Percentiles rank a stretch among this genome's conserved stretches.
These are phyloP conservation scores for Claviceps fusiformis DNA, from an alignment of 2,329 filamentous ascomycete genomes.

Conservation along the genomic window DNA sequence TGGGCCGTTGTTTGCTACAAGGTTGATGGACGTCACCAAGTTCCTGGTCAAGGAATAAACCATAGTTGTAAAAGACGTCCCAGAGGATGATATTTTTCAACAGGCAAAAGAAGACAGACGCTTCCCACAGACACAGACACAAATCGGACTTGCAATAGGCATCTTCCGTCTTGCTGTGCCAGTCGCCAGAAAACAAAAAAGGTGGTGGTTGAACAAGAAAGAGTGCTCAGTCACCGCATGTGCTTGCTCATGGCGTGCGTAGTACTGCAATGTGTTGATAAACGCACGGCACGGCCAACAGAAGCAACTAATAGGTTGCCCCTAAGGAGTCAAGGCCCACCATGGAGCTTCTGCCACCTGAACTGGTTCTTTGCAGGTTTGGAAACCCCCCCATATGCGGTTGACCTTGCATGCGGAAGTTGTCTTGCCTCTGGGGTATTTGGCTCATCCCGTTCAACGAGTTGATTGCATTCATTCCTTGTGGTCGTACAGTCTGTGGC, in stretches of 20 bases:
- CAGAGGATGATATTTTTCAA: not conserved
- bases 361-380: conserved; percentile 30
- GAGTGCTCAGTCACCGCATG: too few species aligned
- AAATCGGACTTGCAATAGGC: not conserved
- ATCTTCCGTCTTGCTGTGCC: not conserved
- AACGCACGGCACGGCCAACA: not conserved
- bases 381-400: conserved; percentile 30
- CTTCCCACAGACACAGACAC: not conserved
- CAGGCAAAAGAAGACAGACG: too few species aligned
- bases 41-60: not conserved
- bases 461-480: conserved; percentile 18
- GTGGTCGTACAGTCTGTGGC: conserved; percentile 12
- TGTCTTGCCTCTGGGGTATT: conserved; percentile 17
- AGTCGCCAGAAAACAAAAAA: not conserved
- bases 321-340: conserved; percentile 16
- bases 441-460: conserved; percentile 15
- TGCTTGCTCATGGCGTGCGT: too few species aligned
- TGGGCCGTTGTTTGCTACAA: not conserved
- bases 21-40: not conserved
- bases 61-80: not conserved
- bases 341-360: conserved; percentile 18
- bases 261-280: not conserved
- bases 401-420: conserved; percentile 19
- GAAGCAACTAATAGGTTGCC: conserved; percentile 1
- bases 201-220: not conserved